Base-by-base conservation (phyloP, 2,329 filamentous ascomycete genomes). In the Arthrinium phaeospermum region DNA sequence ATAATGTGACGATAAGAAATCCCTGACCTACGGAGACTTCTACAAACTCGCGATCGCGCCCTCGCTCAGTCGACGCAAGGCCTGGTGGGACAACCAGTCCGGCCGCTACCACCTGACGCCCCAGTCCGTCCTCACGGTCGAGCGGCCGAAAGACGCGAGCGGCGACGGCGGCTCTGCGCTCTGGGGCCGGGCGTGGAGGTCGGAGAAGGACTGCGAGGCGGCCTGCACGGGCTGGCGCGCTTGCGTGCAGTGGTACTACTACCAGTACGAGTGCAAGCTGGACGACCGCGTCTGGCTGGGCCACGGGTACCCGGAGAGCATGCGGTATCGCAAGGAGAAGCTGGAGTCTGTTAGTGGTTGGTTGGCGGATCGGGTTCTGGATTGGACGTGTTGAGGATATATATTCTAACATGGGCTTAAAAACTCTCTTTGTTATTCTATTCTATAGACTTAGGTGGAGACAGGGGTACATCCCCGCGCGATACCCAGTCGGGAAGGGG, bases 241-340 rank as follows among this genome's bases (percentile, higher is more conserved):
- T 24, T 67, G 61, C 14, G 61, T 67, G 61, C 61, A 67, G 61
- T 67, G 61, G 61, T 67, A 67, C 61, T 67, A 67, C 13, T 67
- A 67, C 41, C 61, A 67, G 61, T 67, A 67, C 61, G 61, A 67
- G 14, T 67, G 61, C 61, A 67, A 37, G 30, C 14, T 67, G 34
- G 61, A 67, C 41, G 61, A 67, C 10, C 34, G 61, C 34, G n/a
- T 67, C 30, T 67, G 30, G 34, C 10, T 67, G 34, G 61, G 61
- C 16, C 16, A 67, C 8, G 61, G 61, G 2, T 67, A 67, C 61
- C 61, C 61, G 8, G 61, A 67, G 16, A 67, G 24, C 27, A 67
- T 67, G 61, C 19, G 61, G 30, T 67, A 67, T 24, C 61, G 61
- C 16, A 67, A 67, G 61, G 61, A 67, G 41, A 67, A 67, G 61